These are phyloP conservation scores for Adansonia rubrostipa DNA, from an alignment of 441 rosid genomes.

Conservation along the genomic window DNA sequence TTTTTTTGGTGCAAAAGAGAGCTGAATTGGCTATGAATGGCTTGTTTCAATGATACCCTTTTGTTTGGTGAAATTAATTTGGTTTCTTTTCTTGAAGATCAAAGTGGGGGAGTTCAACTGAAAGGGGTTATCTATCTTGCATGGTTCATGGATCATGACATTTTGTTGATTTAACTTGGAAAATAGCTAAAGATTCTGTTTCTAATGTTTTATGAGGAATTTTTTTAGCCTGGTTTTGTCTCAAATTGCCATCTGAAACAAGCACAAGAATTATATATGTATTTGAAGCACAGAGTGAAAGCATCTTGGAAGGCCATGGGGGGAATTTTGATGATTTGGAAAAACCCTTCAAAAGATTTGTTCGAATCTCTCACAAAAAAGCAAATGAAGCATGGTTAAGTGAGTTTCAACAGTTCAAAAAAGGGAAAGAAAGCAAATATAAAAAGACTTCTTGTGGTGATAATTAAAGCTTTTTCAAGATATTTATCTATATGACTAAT, in stretches of 20 bases:
- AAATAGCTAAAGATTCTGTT: constrained; percentile 17
- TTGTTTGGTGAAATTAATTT: constrained; percentile 15
- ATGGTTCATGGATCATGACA: constrained; percentile 22
- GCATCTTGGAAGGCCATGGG: neutral
- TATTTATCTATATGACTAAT: neutral
- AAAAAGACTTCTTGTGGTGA: neutral
- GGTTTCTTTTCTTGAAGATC: neutral
- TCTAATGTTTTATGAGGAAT: constrained; percentile 31
- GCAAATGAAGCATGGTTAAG: neutral
- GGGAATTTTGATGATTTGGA: neutral
- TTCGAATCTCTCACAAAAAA: constrained; percentile 5
- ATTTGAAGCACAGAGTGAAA: neutral
- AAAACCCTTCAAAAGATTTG: constrained; percentile 4
- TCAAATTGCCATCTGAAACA: neutral
- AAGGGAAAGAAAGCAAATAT: neutral
- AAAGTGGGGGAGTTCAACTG: constrained; percentile 17
- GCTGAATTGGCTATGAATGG: constrained; percentile 17
- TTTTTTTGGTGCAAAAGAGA: constrained; percentile 12
- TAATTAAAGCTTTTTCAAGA: neutral
- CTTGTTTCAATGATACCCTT: constrained; percentile 1
- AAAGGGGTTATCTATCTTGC: neutral
- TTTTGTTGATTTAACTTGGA: constrained; percentile 31
- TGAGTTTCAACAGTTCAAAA: constrained; percentile 6
- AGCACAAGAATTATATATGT: neutral
- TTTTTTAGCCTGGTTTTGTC: constrained; percentile 22